phyloP scores from a whole-genome alignment of 164 flowering plant genomes.

The Stephania cephalantha region DNA sequence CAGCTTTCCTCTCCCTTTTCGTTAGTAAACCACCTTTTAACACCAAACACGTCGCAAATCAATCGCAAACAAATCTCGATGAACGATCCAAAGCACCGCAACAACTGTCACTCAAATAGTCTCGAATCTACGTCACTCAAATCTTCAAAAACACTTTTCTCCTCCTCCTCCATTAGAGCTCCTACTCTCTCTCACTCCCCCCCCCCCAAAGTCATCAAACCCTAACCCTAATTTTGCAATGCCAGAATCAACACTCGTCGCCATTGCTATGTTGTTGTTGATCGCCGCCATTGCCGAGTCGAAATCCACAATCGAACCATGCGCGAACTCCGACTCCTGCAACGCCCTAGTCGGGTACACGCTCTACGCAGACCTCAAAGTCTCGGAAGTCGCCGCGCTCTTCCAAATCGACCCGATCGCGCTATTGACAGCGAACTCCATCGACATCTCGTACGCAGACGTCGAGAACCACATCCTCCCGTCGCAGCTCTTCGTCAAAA shows the following conservation, averaged over 20 bases:
- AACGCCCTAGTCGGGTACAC: slow-evolving; percentile 76
- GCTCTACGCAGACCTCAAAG: slow-evolving; percentile 89
- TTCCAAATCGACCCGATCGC: slow-evolving; percentile 75
- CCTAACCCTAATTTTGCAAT: slow-evolving; percentile 7
- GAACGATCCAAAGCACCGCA: too few species aligned
- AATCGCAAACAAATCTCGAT: too few species aligned
- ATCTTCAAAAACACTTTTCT: neutral
- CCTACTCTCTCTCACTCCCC: neutral
- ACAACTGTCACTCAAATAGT: too few species aligned
- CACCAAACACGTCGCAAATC: too few species aligned
- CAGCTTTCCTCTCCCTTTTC: neutral
- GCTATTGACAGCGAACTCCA: slow-evolving; percentile 73
- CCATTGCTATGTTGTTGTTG: slow-evolving; percentile 8
- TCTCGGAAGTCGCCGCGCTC: slow-evolving; percentile 77
- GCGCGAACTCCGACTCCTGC: slow-evolving; percentile 71
- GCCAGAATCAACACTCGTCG: neutral
- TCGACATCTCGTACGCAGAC: slow-evolving; percentile 79
- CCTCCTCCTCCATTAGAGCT: neutral
- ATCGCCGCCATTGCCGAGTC: slow-evolving; percentile 8
- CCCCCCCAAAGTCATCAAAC: neutral
- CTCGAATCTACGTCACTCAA: neutral
- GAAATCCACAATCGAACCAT: slow-evolving; percentile 97
- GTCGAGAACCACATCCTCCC: slow-evolving; percentile 92
- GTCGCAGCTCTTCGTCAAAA: slow-evolving; percentile 54
- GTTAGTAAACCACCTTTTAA: too few species aligned